A percentile compares a stretch with the other conserved stretches of the same genome.
Conservation (phyloP, 352 stramenopile genomes). For the Pythium phragmiticola region DNA sequence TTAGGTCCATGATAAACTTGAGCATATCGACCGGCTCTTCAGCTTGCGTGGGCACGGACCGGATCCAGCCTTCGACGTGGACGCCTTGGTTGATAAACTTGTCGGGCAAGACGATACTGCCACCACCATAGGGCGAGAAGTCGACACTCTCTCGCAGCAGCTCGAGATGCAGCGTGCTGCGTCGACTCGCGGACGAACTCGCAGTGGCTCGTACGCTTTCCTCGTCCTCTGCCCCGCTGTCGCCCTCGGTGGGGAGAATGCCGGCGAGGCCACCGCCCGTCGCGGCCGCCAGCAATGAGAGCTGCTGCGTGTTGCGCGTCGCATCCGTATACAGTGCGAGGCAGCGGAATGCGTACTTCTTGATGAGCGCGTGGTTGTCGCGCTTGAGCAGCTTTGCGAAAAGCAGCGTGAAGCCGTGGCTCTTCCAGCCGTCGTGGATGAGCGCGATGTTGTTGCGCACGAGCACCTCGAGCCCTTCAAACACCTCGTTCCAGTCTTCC, state of each 20-base stretch:
- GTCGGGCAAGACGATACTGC: conserved; percentile 75
- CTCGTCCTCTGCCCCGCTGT: conserved; percentile 47
- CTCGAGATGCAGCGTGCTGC: conserved; percentile 74
- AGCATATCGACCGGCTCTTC: conserved; percentile 89
- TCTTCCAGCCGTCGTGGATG: conserved; percentile 82
- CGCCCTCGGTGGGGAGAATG: conserved; percentile 39
- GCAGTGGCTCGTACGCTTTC: conserved; percentile 37
- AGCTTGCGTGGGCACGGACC: conserved; percentile 69
- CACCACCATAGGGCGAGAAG: conserved; percentile 83
- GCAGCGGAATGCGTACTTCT: conserved; percentile 88
- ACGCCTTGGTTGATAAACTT: conserved; percentile 84
- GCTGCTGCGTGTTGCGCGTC: conserved; percentile 66
- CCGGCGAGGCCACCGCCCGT: conserved; percentile 15
- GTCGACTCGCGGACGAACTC: conserved; percentile 35
- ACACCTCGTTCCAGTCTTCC: conserved; percentile 88
- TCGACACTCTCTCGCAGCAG: conserved; percentile 80
- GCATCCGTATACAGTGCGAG: conserved; percentile 81
- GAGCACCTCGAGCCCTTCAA: conserved; percentile 83
- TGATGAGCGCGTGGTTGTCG: conserved; percentile 88
- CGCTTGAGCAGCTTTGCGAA: conserved; percentile 84
- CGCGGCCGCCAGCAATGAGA: conserved; percentile 33
- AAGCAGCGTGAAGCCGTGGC: conserved; percentile 74
- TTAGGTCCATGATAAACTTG: conserved; percentile 89
- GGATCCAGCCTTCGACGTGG: conserved; percentile 85
- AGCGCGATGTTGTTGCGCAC: conserved; percentile 67